phyloP scores from a whole-genome alignment of 345 rosid genomes.

The Ceriops decandra region DNA sequence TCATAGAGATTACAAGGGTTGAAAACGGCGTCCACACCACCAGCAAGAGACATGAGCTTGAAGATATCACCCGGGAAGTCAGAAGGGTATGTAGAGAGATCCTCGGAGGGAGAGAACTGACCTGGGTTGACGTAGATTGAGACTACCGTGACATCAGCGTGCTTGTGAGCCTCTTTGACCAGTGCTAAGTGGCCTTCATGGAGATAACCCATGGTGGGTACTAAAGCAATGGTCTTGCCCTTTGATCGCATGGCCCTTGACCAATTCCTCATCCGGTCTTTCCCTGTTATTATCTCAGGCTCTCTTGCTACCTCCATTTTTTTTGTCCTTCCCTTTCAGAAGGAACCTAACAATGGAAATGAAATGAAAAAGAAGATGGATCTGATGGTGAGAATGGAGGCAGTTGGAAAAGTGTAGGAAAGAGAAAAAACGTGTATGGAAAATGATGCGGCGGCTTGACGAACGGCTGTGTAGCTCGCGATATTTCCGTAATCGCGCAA shows the following conservation, averaged over 20 bases:
- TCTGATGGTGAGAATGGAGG: too few relatives aligned
- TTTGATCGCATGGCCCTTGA: constrained; percentile 54
- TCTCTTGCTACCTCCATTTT: constrained; percentile 31
- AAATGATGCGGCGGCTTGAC: too few relatives aligned
- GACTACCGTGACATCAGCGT: constrained; percentile 54
- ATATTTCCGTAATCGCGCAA: too few relatives aligned
- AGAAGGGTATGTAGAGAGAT: constrained; percentile 86
- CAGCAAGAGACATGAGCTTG: constrained; percentile 53
- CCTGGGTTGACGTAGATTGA: constrained; percentile 94
- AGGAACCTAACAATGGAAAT: too few relatives aligned
- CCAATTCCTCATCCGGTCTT: constrained; percentile 74
- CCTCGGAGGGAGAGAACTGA: constrained; percentile 87
- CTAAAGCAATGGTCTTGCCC: constrained; percentile 66
- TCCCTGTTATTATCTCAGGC: constrained; percentile 51
- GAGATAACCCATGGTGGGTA: constrained; percentile 93
- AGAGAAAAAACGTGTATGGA: too few relatives aligned
- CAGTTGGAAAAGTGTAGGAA: too few relatives aligned
- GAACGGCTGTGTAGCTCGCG: too few relatives aligned
- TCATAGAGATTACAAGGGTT: constrained; percentile 76
- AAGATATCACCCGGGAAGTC: constrained; percentile 70
- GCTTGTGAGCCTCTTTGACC: constrained; percentile 51
- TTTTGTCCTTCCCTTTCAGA: too few relatives aligned
- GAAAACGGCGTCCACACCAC: constrained; percentile 63
- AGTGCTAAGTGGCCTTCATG: constrained; percentile 83
- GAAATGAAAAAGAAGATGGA: too few relatives aligned